Percentiles rank a stretch among this genome's conserved stretches.
phyloP scores from a whole-genome alignment of 139 green algal species.

The Edaphochlamys debaryana region DNA sequence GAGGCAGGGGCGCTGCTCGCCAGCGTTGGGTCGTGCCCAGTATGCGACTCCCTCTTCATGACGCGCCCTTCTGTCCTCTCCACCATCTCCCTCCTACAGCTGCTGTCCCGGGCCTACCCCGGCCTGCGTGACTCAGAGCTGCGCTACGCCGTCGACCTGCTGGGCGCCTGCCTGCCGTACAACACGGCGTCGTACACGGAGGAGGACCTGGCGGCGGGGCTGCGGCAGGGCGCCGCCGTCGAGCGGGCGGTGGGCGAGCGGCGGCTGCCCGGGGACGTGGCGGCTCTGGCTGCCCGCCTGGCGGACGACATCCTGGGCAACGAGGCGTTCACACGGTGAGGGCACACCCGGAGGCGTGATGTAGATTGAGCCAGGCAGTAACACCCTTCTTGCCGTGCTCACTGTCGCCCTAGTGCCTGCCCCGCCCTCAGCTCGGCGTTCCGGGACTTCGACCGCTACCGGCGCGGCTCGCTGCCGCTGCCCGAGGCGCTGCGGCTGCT shows the following conservation, averaged over 20 bases:
- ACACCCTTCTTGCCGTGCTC: too few species aligned
- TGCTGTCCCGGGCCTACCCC: background rate
- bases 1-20: background rate
- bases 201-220: slow-evolving; percentile 37
- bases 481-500: background rate
- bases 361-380: too few species aligned
- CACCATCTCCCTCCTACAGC: background rate
- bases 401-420: background rate
- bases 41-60: too few species aligned
- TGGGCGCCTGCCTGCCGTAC: slow-evolving; percentile 38
- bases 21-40: too few species aligned
- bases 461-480: background rate
- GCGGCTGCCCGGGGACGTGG: slow-evolving; percentile 6
- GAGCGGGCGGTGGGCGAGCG: slow-evolving; percentile 24
- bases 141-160: slow-evolving; percentile 30
- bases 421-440: background rate
- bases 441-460: slow-evolving; percentile 6
- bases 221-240: slow-evolving; percentile 38
- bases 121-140: background rate
- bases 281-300: background rate
- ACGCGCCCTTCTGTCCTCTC: background rate
- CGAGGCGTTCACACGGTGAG: background rate
- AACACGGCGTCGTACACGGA: slow-evolving; percentile 37
- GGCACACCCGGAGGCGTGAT: too few species aligned
- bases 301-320: slow-evolving; percentile 26